Conservation (phyloP, 805 yeast genomes). For the Spathaspora sp. region DNA sequence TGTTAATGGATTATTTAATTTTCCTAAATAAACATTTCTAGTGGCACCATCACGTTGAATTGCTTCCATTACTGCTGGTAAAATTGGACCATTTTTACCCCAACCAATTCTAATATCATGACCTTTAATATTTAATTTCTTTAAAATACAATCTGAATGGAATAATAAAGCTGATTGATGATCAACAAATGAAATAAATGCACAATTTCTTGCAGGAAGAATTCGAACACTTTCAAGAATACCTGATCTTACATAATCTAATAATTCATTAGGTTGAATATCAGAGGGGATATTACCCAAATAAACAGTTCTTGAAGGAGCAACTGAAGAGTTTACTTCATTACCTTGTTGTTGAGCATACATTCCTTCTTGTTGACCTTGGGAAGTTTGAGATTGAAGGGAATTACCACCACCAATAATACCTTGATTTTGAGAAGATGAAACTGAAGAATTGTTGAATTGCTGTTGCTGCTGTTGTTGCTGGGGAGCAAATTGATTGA, state of each 20-base stretch:
- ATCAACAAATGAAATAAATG: conserved; percentile 85
- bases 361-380: neutral
- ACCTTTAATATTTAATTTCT: conserved; percentile 74
- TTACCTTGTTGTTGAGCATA: conserved; percentile 1
- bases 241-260: conserved; percentile 90
- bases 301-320: conserved; percentile 83
- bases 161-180: conserved; percentile 85
- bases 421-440: neutral
- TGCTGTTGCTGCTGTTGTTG: neutral
- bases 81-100: conserved; percentile 80
- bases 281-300: conserved; percentile 85
- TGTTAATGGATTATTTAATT: conserved; percentile 56
- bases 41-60: conserved; percentile 88
- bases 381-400: neutral
- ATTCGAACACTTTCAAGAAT: conserved; percentile 76
- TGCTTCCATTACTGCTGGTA: conserved; percentile 69
- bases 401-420: neutral
- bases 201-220: conserved; percentile 83
- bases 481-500: neutral
- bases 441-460: neutral
- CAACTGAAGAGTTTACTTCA: conserved; percentile 20
- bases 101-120: conserved; percentile 87
- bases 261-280: conserved; percentile 72
- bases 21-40: conserved; percentile 88
- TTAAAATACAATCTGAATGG: conserved; percentile 89